Percentiles rank a stretch among this genome's conserved stretches.
phyloP scores from a whole-genome alignment of 2,329 filamentous ascomycete species.

The Calonectria naviculata region DNA sequence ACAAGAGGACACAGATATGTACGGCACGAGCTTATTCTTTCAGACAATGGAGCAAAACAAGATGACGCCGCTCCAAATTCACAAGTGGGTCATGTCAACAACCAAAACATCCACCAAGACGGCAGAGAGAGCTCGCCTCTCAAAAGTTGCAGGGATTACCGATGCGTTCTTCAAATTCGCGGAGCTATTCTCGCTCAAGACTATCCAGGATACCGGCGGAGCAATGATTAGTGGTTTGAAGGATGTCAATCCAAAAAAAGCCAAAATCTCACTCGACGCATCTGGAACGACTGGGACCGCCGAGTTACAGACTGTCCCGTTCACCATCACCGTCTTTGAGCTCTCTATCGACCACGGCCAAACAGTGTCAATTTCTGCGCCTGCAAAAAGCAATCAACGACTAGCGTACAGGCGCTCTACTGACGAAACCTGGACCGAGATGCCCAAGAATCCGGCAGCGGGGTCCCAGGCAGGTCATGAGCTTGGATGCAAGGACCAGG shows the following conservation, averaged over 20 bases:
- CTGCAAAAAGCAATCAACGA: slow-evolving; percentile 7
- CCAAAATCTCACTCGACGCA: neutral
- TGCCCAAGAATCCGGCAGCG: slow-evolving; percentile 10
- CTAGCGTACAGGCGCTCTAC: slow-evolving; percentile 20
- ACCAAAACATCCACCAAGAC: neutral
- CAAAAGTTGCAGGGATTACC: neutral
- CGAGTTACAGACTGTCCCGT: slow-evolving; percentile 12
- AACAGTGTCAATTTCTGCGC: slow-evolving; percentile 3
- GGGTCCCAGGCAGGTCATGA: neutral
- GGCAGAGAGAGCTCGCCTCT: slow-evolving; percentile 17
- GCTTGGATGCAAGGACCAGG: slow-evolving; percentile 18
- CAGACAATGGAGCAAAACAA: slow-evolving; percentile 11
- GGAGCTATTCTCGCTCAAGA: slow-evolving; percentile 5
- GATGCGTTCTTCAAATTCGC: slow-evolving; percentile 21
- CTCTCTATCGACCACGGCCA: slow-evolving; percentile 9
- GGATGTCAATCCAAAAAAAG: neutral
- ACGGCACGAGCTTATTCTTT: slow-evolving; percentile 23
- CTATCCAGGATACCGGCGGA: slow-evolving; percentile 22
- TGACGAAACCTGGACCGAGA: slow-evolving; percentile 9
- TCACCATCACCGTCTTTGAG: slow-evolving; percentile 22
- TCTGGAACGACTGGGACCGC: slow-evolving; percentile 19
- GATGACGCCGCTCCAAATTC: neutral
- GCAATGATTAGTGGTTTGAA: neutral
- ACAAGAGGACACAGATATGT: slow-evolving; percentile 11
- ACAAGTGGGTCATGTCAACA: slow-evolving; percentile 20